These are phyloP conservation scores for Arachis monticola DNA, from an alignment of 331 rosid species.

Conservation along the genomic window DNA sequence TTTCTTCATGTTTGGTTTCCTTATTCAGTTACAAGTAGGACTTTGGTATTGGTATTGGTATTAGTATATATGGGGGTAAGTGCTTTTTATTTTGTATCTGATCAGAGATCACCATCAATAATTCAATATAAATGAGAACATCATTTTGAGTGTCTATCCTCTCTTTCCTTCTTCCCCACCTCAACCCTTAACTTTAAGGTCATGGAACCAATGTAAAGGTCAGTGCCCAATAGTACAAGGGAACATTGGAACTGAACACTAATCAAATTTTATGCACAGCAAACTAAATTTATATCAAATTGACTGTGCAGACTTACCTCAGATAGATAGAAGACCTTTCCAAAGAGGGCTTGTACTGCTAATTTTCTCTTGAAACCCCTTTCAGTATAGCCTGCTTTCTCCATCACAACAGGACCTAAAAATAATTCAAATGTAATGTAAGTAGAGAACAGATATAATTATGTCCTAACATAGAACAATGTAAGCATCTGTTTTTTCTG, in stretches of 20 bases:
- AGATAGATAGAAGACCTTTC: slow-evolving; percentile 90
- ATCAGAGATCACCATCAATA: background rate
- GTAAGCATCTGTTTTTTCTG: background rate
- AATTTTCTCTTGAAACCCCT: slow-evolving; percentile 96
- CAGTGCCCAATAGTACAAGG: background rate
- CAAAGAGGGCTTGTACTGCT: slow-evolving; percentile 90
- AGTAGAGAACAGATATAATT: slow-evolving; percentile 24
- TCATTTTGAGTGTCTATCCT: background rate
- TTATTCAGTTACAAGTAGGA: background rate
- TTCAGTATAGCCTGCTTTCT: slow-evolving; percentile 85
- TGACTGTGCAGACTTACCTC: slow-evolving; percentile 61
- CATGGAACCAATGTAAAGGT: slow-evolving; percentile 24
- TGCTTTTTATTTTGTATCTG: background rate
- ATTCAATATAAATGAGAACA: background rate
- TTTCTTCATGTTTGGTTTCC: background rate
- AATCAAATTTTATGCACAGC: background rate
- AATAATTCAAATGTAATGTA: slow-evolving; percentile 38
- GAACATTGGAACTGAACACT: slow-evolving; percentile 2
- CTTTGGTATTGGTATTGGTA: background rate
- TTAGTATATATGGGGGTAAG: background rate
- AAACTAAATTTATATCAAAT: background rate
- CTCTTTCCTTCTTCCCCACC: background rate
- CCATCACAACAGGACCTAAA: slow-evolving; percentile 94
- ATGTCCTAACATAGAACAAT: background rate
- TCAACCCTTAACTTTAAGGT: background rate